Conservation (phyloP, 2,329 filamentous ascomycete species). For the Pseudogymnoascus destructans region DNA sequence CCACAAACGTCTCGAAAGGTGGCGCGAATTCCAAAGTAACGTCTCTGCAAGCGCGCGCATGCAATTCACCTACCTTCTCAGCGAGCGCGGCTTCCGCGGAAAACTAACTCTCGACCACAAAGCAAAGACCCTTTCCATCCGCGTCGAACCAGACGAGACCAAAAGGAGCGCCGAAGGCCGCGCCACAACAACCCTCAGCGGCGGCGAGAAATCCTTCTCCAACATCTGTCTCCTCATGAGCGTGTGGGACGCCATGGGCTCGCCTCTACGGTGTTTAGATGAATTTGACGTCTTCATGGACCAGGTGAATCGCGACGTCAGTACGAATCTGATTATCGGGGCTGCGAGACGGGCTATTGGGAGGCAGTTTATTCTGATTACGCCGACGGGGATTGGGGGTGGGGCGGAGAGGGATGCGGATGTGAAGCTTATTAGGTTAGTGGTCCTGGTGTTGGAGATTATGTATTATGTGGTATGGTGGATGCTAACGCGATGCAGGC, state of each 20-base stretch:
- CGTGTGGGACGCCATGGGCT: conserved; percentile 97
- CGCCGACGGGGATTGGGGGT: conserved; percentile 68
- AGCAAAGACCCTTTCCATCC: conserved; percentile 60
- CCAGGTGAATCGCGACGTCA: conserved; percentile 83
- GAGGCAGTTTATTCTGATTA: conserved; percentile 91
- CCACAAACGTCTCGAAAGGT: conserved; percentile 56
- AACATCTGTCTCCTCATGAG: conserved; percentile 87
- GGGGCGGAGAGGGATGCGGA: conserved; percentile 47
- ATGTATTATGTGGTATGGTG: neutral
- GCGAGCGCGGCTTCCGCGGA: conserved; percentile 79
- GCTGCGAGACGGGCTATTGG: conserved; percentile 79
- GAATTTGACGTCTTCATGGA: conserved; percentile 99
- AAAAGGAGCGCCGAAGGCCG: conserved; percentile 57
- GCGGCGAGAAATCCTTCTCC: conserved; percentile 95
- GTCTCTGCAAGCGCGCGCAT: conserved; percentile 79
- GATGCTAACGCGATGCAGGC: conserved; percentile 26
- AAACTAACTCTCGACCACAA: conserved; percentile 66
- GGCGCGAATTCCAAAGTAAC: conserved; percentile 66
- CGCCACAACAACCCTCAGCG: conserved; percentile 82
- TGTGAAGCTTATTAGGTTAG: conserved; percentile 64
- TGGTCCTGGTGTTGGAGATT: conserved; percentile 3
- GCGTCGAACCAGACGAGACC: conserved; percentile 60
- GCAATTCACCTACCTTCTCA: conserved; percentile 78
- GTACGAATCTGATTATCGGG: conserved; percentile 84
- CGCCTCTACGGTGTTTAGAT: conserved; percentile 84